Base-by-base conservation (phyloP, 192 early-diverging fungal species). In the Backusella tarrabulga region DNA sequence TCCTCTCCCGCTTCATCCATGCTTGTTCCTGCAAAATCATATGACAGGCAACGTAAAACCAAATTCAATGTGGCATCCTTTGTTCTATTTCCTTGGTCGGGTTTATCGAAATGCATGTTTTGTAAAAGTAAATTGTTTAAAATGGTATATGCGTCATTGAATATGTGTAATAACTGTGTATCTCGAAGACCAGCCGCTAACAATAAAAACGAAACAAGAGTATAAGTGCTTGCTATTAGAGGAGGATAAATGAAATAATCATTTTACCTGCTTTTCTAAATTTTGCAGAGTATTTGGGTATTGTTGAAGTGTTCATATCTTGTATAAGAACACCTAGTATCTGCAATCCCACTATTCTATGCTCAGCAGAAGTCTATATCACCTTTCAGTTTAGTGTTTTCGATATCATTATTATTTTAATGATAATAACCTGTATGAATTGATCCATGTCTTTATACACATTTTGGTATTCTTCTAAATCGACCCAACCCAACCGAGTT, bases 1-100 rank as follows among this genome's bases (percentile, higher is more conserved):
- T 95, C 94, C 73, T 95, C 94, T 4, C 87, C 87, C 23, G 94
- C 89, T 74, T 95, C 94, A 69, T 96, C 94, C 0, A 90, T 87
- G 66, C 83, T 85, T 75, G 89, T 88, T 52, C 94, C 93, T 42
- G 92, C 92, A 75, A 95, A 95, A 82, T 95, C 94, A 85, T 93
- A 95, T 0, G 82, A 80, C 71, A 95, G 76, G 71, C 94, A 95
- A 41, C 87, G 89, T 23, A 85, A 74, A 56, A 94, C 81, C 36
- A 95, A 84, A 68, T 82, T 79, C 78, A 95, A 78, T 35, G 85
- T 79, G 77, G 81, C 83, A 71, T 90, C 86, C 50, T 88, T 84
- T 34, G 74, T 52, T 32, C 77, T 75, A 21, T 71, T 71, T 23
- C 79, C 85, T 32, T 81, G 76, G 46, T 67, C 81, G 46, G 78